Conservation (phyloP, 805 yeast genomes). For the Maudiozyma barnettii region DNA sequence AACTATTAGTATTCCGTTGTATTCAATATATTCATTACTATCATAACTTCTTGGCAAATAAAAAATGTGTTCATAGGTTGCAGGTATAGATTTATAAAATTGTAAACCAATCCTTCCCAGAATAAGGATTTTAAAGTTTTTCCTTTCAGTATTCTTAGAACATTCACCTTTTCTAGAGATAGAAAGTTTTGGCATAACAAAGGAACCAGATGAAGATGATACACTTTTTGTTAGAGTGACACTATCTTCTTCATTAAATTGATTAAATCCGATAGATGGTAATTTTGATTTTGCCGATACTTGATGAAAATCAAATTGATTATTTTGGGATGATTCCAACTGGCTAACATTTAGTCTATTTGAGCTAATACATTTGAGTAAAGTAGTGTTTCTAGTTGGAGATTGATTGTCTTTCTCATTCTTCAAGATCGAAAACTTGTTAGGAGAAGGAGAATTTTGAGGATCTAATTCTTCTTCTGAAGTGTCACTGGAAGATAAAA, state of each 20-base stretch:
- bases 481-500: slow-evolving; percentile 23
- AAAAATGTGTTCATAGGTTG: slow-evolving; percentile 15
- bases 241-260: slow-evolving; percentile 3
- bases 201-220: slow-evolving; percentile 24
- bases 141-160: background rate
- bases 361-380: background rate
- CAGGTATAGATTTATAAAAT: slow-evolving; percentile 20
- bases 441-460: slow-evolving; percentile 1
- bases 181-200: slow-evolving; percentile 28
- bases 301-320: background rate
- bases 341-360: background rate
- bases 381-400: background rate
- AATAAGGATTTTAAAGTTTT: slow-evolving; percentile 15
- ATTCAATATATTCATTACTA: slow-evolving; percentile 10
- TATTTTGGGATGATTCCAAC: too few relatives aligned
- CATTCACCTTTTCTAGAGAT: slow-evolving; percentile 1
- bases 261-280: background rate
- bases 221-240: slow-evolving; percentile 18
- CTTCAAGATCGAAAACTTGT: background rate
- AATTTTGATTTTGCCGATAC: background rate
- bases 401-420: background rate
- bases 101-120: slow-evolving; percentile 22
- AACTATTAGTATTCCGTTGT: slow-evolving; percentile 16
- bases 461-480: slow-evolving; percentile 25
- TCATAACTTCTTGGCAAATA: slow-evolving; percentile 17